Percentiles rank a stretch among this genome's conserved stretches.
phyloP scores from a whole-genome alignment of 169 alveolate genomes.

The Plasmodium fragile region DNA sequence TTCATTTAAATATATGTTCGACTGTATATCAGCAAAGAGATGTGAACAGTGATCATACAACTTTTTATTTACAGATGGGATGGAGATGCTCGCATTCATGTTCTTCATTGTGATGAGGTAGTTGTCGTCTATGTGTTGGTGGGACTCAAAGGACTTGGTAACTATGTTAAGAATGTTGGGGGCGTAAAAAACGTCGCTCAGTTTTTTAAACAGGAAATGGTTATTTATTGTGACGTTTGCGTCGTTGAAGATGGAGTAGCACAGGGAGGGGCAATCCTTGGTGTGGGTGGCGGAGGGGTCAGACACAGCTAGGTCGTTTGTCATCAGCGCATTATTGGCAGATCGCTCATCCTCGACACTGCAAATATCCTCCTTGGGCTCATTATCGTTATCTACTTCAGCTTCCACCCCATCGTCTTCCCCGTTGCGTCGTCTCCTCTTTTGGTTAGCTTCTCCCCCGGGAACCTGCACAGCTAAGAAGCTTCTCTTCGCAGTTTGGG shows the following conservation, averaged over 20 bases:
- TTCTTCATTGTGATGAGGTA: slow-evolving; percentile 47
- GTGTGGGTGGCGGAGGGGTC: neutral
- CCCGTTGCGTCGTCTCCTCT: neutral
- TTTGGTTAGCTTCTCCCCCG: neutral
- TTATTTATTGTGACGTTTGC: slow-evolving; percentile 13
- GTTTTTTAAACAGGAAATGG: slow-evolving; percentile 20
- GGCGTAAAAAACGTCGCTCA: slow-evolving; percentile 33
- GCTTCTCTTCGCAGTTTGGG: neutral
- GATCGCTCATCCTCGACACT: neutral
- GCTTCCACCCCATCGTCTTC: neutral
- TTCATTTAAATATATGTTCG: slow-evolving; percentile 65
- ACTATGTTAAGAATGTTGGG: slow-evolving; percentile 14
- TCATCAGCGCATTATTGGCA: neutral
- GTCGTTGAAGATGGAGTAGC: slow-evolving; percentile 23
- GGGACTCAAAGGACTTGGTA: slow-evolving; percentile 46
- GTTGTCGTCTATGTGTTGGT: slow-evolving; percentile 68
- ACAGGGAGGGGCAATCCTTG: slow-evolving; percentile 23
- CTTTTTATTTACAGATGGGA: slow-evolving; percentile 55
- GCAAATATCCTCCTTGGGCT: neutral
- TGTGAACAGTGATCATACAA: slow-evolving; percentile 71
- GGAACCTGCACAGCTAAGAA: neutral
- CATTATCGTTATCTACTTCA: neutral
- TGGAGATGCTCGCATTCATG: slow-evolving; percentile 30
- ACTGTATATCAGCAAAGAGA: slow-evolving; percentile 61
- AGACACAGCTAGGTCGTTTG: neutral